Evolutionary conservation across 2,329 filamentous ascomycete species (phyloP).

Genomic region (Colletotrichum sublineola): DNA sequence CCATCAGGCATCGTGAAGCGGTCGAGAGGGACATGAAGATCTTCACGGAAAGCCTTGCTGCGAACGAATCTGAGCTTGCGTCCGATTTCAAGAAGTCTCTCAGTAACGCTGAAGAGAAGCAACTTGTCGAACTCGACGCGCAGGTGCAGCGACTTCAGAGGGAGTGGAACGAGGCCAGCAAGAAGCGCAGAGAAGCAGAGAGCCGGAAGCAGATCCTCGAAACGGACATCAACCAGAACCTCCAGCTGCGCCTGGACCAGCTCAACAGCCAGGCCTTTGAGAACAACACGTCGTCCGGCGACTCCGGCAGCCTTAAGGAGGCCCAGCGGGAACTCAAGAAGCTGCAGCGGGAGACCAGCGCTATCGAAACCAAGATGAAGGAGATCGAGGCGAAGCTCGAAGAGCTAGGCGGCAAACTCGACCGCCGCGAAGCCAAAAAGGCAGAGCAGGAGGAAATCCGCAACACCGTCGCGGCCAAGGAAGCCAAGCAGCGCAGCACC

Average conservation of each 20-base stretch:
- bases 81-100: conserved; percentile 95
- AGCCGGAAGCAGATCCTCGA: conserved; percentile 86
- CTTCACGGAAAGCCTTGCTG: conserved; percentile 79
- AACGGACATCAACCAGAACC: conserved; percentile 87
- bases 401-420: conserved; percentile 62
- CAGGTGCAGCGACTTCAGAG: conserved; percentile 81
- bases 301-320: conserved; percentile 78
- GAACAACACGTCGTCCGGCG: conserved; percentile 59
- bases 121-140: conserved; percentile 78
- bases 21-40: conserved; percentile 82
- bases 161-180: conserved; percentile 81
- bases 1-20: conserved; percentile 72
- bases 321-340: conserved; percentile 86
- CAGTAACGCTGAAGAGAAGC: conserved; percentile 83
- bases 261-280: conserved; percentile 83
- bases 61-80: conserved; percentile 83
- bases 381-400: conserved; percentile 82
- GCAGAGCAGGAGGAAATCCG: conserved; percentile 77
- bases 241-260: conserved; percentile 89
- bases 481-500: conserved; percentile 87
- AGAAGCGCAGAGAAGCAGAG: conserved; percentile 81
- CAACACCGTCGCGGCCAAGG: conserved; percentile 80
- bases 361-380: conserved; percentile 76
- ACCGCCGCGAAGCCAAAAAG: conserved; percentile 67
- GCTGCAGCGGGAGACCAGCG: conserved; percentile 75